Evolutionary conservation across 495 filamentous ascomycete species (phyloP).

Genomic region (Podospora fimiseda): DNA sequence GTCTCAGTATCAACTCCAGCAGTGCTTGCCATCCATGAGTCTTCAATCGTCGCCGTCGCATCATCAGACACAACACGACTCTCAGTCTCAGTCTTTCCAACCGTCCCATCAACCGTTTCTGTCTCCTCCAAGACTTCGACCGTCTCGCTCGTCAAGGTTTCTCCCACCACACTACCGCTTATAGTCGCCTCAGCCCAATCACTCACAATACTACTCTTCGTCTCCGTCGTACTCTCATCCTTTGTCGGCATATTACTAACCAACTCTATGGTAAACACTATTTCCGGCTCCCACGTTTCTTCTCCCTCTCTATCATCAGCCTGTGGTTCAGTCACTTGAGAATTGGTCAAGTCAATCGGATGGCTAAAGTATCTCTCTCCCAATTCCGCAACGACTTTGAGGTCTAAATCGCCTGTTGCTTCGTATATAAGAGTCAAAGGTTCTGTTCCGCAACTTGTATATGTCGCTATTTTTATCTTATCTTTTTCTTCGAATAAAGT

Average conservation of each 20-base stretch:
- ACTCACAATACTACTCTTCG: constrained; percentile 1
- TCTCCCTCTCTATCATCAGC: constrained; percentile 13
- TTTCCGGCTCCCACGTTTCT: constrained; percentile 6
- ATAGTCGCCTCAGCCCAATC: neutral
- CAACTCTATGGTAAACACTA: constrained; percentile 6
- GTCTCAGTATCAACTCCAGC: neutral
- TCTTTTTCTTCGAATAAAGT: constrained; percentile 1
- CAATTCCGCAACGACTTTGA: constrained; percentile 8
- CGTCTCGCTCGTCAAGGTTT: constrained; percentile 5
- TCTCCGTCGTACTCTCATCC: constrained; percentile 1
- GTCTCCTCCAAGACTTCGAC: neutral
- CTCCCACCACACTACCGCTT: neutral
- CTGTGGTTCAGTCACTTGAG: neutral
- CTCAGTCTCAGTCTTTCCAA: neutral
- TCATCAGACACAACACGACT: constrained; percentile 1
- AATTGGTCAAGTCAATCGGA: neutral
- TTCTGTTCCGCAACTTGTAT: constrained; percentile 11
- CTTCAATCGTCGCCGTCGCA: constrained; percentile 6
- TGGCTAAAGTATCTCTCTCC: neutral
- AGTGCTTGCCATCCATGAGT: neutral
- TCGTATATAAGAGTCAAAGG: constrained; percentile 4
- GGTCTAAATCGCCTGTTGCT: neutral
- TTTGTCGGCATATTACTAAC: constrained; percentile 9
- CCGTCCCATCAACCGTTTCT: neutral
- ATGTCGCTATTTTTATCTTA: neutral